Conservation (phyloP, 2,329 filamentous ascomycete species). For the Pseudogymnoascus sp. region DNA sequence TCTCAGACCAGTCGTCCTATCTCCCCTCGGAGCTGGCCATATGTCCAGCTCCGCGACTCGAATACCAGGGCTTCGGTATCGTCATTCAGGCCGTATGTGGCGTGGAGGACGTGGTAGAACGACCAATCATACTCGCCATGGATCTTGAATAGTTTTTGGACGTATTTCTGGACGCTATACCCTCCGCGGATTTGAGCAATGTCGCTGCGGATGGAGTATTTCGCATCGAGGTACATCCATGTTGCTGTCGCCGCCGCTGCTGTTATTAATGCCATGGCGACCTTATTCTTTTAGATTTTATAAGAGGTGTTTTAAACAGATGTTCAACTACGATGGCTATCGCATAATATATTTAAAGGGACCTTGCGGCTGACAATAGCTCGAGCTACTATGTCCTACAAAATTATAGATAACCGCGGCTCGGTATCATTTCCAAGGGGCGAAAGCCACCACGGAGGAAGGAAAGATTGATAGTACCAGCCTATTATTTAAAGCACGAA, state of each 20-base stretch:
- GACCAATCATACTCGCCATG: not conserved
- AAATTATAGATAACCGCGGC: conserved; percentile 2
- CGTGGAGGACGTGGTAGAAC: not conserved
- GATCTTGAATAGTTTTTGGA: not conserved
- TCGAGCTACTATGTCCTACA: not conserved
- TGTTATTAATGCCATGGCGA: not conserved
- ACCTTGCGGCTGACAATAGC: not conserved
- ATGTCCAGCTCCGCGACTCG: conserved; percentile 1
- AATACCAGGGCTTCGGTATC: not conserved
- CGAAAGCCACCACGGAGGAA: not conserved
- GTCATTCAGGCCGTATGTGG: not conserved
- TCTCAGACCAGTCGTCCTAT: not conserved
- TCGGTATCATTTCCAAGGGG: not conserved
- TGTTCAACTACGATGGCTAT: not conserved
- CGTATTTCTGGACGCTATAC: not conserved
- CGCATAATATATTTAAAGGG: not conserved
- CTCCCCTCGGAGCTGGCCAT: not conserved
- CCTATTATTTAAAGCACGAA: not conserved
- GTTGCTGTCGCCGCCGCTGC: not conserved
- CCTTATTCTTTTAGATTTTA: not conserved
- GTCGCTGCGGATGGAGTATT: not conserved
- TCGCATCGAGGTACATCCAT: not conserved
- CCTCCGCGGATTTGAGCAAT: not conserved
- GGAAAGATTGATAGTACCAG: not conserved
- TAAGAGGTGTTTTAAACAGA: not conserved